phyloP scores from a whole-genome alignment of 2,329 filamentous ascomycete species.

The Fusarium austroafricanum region DNA sequence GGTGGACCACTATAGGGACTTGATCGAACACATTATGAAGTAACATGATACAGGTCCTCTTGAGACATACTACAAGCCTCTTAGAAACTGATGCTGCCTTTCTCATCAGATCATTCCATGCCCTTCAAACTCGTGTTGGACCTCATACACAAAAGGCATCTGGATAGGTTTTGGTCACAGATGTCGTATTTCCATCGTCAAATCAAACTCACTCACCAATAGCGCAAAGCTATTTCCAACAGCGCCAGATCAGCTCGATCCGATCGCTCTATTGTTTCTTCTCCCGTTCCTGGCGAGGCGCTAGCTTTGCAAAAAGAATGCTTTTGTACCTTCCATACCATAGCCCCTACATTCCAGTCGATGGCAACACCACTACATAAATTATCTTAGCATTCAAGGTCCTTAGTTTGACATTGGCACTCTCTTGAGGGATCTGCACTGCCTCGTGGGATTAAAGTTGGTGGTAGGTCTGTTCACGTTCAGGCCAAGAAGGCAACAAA shows the following conservation, averaged over 20 bases:
- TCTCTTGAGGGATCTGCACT: neutral
- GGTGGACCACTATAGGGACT: neutral
- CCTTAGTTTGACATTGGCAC: neutral
- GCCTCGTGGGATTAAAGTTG: neutral
- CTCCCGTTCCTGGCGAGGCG: conserved; percentile 21
- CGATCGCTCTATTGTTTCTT: conserved; percentile 1
- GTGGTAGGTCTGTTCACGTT: conserved; percentile 1
- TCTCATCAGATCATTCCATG: neutral
- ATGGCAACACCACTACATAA: neutral
- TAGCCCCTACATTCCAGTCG: conserved; percentile 16
- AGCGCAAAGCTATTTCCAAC: neutral
- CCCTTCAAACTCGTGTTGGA: neutral
- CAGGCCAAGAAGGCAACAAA: neutral
- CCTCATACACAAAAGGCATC: neutral
- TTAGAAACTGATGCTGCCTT: neutral
- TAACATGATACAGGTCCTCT: neutral
- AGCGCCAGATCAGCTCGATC: conserved; percentile 10
- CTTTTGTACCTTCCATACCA: conserved; percentile 9
- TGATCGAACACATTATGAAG: neutral
- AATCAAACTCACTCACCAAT: neutral
- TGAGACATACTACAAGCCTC: neutral
- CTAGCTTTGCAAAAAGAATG: conserved; percentile 12
- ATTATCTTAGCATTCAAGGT: neutral
- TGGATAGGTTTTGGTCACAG: neutral
- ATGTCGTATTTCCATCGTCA: neutral